phyloP scores from a whole-genome alignment of 2,329 filamentous ascomycete species.

The Gnomoniopsis smithogilvyi region DNA sequence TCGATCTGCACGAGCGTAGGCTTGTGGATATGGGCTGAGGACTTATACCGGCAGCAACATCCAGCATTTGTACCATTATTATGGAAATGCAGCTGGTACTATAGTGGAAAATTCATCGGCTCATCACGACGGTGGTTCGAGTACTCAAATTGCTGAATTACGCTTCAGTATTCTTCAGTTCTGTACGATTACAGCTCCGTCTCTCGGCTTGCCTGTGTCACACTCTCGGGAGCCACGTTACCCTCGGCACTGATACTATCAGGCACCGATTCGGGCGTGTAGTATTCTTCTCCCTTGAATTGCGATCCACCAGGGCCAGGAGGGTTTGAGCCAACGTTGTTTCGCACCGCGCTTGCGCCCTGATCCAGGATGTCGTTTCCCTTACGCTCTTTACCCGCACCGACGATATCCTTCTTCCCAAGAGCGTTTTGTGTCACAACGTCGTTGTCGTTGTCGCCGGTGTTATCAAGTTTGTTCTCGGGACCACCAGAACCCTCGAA shows the following conservation, averaged over 20 bases:
- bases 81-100: too few species aligned
- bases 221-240: conserved; percentile 37
- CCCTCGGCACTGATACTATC: conserved; percentile 41
- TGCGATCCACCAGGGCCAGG: conserved; percentile 33
- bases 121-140: too few species aligned
- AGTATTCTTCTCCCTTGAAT: conserved; percentile 39
- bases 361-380: conserved; percentile 28
- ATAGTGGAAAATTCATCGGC: too few species aligned
- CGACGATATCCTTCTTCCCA: conserved; percentile 20
- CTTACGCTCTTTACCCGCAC: conserved; percentile 1
- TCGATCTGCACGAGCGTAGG: too few species aligned
- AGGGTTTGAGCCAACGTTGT: conserved; percentile 36
- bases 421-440: conserved; percentile 28
- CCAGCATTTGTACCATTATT: too few species aligned
- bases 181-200: neutral
- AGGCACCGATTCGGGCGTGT: conserved; percentile 37
- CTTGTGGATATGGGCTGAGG: too few species aligned
- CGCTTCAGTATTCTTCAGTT: too few species aligned
- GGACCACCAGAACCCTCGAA: conserved; percentile 43
- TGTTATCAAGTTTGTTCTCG: conserved; percentile 35
- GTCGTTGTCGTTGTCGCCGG: conserved; percentile 37
- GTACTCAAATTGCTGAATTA: too few species aligned
- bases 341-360: conserved; percentile 34
- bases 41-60: too few species aligned
- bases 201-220: conserved; percentile 28